phyloP scores from a whole-genome alignment of 257 asterid species.

The Dorcoceras hygrometricum region DNA sequence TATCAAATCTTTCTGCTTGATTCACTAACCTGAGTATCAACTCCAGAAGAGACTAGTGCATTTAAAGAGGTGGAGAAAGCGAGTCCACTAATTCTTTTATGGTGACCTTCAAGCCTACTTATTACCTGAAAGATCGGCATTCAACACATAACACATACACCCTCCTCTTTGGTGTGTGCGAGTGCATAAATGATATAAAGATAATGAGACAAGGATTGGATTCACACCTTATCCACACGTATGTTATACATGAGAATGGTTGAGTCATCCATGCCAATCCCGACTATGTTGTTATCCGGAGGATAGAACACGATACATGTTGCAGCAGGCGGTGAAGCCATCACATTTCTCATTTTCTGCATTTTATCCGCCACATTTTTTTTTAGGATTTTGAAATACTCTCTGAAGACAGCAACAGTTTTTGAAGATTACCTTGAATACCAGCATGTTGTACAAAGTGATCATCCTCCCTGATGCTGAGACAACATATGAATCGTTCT shows the following conservation, averaged over 20 bases:
- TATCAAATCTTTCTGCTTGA: too few species aligned
- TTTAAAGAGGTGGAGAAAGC: slow-evolving; percentile 49
- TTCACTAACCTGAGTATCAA: slow-evolving; percentile 54
- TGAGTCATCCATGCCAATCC: slow-evolving; percentile 66
- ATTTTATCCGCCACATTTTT: slow-evolving; percentile 21
- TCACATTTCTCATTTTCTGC: slow-evolving; percentile 54
- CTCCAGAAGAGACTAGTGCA: slow-evolving; percentile 57
- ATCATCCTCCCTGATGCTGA: slow-evolving; percentile 60
- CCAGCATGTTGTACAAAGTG: slow-evolving; percentile 44
- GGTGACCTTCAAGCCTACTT: slow-evolving; percentile 61
- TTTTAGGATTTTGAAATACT: background rate
- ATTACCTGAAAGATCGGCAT: slow-evolving; percentile 37
- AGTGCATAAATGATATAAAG: too few species aligned
- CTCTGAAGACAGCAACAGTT: background rate
- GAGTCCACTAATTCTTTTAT: slow-evolving; percentile 50
- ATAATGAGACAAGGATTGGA: background rate
- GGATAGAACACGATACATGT: slow-evolving; percentile 69
- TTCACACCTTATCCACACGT: slow-evolving; percentile 50
- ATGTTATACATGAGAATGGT: slow-evolving; percentile 58
- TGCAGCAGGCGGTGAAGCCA: slow-evolving; percentile 55
- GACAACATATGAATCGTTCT: slow-evolving; percentile 55
- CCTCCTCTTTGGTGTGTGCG: background rate
- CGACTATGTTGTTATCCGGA: slow-evolving; percentile 64
- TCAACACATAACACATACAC: background rate
- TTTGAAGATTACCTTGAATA: slow-evolving; percentile 46